phyloP scores from a whole-genome alignment of 129 eudicot genomes.

The Flaveria robusta region DNA sequence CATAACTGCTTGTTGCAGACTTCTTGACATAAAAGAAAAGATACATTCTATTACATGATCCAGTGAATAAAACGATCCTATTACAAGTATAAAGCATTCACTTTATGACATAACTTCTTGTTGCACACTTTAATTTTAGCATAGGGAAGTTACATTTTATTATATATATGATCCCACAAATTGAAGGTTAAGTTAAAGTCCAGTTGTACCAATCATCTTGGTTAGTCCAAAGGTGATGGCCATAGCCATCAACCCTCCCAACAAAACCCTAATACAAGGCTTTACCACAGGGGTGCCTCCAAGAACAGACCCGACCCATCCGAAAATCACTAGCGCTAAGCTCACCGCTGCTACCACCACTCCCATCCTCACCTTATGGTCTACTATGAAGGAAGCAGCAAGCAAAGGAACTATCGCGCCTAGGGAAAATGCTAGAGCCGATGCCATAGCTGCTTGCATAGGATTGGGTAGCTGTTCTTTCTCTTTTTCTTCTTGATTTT shows the following conservation, averaged over 20 bases:
- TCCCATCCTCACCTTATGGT: slow-evolving; percentile 40
- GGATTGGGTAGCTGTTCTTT: slow-evolving; percentile 46
- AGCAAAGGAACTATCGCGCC: slow-evolving; percentile 52
- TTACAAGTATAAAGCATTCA: too few relatives aligned
- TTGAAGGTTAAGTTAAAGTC: slow-evolving; percentile 11
- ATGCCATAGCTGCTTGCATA: slow-evolving; percentile 51
- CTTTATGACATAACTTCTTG: background rate
- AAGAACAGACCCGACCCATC: slow-evolving; percentile 33
- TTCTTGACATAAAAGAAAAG: background rate
- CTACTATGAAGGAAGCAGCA: slow-evolving; percentile 42
- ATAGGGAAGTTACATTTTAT: too few relatives aligned
- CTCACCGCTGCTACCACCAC: slow-evolving; percentile 44
- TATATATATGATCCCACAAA: background rate
- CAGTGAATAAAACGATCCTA: background rate
- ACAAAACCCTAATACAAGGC: slow-evolving; percentile 30
- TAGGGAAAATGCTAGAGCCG: slow-evolving; percentile 49
- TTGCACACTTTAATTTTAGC: background rate
- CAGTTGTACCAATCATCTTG: slow-evolving; percentile 32
- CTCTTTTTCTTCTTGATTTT: slow-evolving; percentile 3
- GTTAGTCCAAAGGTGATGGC: slow-evolving; percentile 43
- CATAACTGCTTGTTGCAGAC: background rate
- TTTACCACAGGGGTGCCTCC: slow-evolving; percentile 38
- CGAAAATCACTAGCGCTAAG: slow-evolving; percentile 36
- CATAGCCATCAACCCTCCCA: slow-evolving; percentile 45
- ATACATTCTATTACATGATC: background rate